phyloP scores from a whole-genome alignment of 345 rosid species.

The Triadica sebifera region DNA sequence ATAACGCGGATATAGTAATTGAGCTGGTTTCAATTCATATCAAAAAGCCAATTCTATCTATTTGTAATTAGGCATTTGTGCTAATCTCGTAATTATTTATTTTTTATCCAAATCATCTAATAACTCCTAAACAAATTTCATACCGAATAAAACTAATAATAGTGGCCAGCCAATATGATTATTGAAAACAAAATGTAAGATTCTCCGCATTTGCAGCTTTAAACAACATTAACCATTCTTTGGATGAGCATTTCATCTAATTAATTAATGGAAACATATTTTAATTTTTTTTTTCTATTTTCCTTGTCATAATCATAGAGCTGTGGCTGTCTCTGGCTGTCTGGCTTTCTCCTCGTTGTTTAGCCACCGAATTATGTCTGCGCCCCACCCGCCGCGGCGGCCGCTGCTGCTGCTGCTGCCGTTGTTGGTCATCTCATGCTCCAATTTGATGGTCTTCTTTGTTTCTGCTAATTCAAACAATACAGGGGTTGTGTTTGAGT shows the following conservation, averaged over 20 bases:
- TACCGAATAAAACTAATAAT: too few species aligned
- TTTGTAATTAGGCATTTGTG: too few species aligned
- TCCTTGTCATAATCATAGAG: neutral
- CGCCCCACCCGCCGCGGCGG: neutral
- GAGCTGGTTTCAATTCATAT: too few species aligned
- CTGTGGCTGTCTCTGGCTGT: neutral
- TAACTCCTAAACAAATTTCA: too few species aligned
- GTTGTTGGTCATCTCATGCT: neutral
- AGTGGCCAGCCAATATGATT: too few species aligned
- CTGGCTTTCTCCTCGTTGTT: neutral
- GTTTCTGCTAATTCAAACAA: neutral
- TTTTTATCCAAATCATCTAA: too few species aligned
- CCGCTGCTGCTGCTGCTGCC: too few species aligned
- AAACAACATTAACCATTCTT: neutral
- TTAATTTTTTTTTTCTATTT: neutral
- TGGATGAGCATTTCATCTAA: neutral
- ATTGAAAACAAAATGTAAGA: neutral
- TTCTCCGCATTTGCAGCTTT: constrained; percentile 5
- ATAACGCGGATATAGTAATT: too few species aligned
- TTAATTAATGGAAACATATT: neutral
- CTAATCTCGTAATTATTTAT: too few species aligned
- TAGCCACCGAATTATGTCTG: neutral
- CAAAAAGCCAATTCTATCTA: too few species aligned
- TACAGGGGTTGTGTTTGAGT: constrained; percentile 1
- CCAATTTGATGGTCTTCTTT: neutral